Percentiles rank a stretch among this genome's conserved stretches.
These are phyloP conservation scores for Hymenoscyphus occultus DNA, from an alignment of 2,329 filamentous ascomycete species.

Conservation along the genomic window DNA sequence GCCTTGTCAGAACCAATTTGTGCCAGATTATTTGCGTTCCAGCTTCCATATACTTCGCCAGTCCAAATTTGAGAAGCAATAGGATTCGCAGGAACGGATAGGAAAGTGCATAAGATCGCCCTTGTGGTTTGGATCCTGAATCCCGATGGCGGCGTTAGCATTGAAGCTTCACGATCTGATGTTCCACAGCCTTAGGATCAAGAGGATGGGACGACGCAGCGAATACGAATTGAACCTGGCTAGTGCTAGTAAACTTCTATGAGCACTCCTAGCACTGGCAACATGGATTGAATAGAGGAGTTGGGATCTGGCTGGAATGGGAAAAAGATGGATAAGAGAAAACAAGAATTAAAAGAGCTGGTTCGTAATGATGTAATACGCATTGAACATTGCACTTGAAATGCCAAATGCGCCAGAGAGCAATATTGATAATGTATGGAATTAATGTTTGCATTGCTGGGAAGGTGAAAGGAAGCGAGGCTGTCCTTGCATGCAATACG, in stretches of 20 bases:
- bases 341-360: too few relatives aligned
- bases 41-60: too few relatives aligned
- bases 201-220: neutral
- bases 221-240: neutral
- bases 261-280: neutral
- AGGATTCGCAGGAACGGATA: neutral
- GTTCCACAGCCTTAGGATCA: constrained; percentile 3
- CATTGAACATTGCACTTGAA: too few relatives aligned
- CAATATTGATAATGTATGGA: neutral
- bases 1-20: too few relatives aligned
- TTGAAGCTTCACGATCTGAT: constrained; percentile 5
- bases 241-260: neutral
- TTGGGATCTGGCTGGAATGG: neutral
- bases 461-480: neutral
- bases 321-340: too few relatives aligned
- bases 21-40: too few relatives aligned
- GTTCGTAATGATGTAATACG: too few relatives aligned
- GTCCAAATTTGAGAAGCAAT: too few relatives aligned
- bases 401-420: neutral
- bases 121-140: neutral
- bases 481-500: neutral
- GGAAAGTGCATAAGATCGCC: neutral
- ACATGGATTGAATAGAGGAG: neutral
- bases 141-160: neutral
- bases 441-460: neutral